A percentile compares a stretch with the other conserved stretches of the same genome.
Conservation (phyloP, 345 rosid species). For the Lumnitzera littorea region DNA sequence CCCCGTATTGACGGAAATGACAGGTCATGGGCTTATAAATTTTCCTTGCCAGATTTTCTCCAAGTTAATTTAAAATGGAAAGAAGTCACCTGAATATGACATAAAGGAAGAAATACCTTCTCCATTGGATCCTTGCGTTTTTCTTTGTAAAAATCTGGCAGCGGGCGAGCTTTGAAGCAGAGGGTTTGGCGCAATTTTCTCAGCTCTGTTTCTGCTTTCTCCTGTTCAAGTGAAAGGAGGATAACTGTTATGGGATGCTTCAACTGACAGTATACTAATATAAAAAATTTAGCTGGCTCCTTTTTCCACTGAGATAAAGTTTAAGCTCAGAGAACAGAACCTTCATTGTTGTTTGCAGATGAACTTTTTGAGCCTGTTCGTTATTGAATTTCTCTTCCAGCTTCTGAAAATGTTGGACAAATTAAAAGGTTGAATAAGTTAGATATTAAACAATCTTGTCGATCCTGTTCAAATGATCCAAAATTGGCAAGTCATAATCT, state of each 20-base stretch:
- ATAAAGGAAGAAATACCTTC: constrained; percentile 28
- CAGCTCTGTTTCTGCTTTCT: constrained; percentile 58
- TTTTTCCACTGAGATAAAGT: too few relatives aligned
- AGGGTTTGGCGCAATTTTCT: constrained; percentile 52
- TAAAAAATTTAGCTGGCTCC: too few relatives aligned
- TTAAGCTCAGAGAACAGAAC: constrained; percentile 8
- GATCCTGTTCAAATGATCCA: too few relatives aligned
- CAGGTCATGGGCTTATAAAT: too few relatives aligned
- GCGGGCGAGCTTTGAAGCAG: constrained; percentile 92
- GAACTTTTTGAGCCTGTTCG: constrained; percentile 33
- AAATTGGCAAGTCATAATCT: not conserved
- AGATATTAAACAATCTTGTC: too few relatives aligned
- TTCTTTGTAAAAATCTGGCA: constrained; percentile 77
- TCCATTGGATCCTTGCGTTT: constrained; percentile 32
- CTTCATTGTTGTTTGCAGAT: constrained; percentile 43
- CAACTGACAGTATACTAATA: too few relatives aligned
- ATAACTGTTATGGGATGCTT: not conserved
- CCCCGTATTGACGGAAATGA: too few relatives aligned
- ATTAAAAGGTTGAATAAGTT: not conserved
- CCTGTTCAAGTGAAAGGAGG: constrained; percentile 30
- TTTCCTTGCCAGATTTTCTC: too few relatives aligned
- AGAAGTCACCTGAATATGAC: too few relatives aligned
- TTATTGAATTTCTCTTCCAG: constrained; percentile 89
- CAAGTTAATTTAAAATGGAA: not conserved
- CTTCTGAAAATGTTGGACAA: constrained; percentile 36